Base-by-base conservation (phyloP, 2,329 filamentous ascomycete species). In the Intubia oerlemansii region DNA sequence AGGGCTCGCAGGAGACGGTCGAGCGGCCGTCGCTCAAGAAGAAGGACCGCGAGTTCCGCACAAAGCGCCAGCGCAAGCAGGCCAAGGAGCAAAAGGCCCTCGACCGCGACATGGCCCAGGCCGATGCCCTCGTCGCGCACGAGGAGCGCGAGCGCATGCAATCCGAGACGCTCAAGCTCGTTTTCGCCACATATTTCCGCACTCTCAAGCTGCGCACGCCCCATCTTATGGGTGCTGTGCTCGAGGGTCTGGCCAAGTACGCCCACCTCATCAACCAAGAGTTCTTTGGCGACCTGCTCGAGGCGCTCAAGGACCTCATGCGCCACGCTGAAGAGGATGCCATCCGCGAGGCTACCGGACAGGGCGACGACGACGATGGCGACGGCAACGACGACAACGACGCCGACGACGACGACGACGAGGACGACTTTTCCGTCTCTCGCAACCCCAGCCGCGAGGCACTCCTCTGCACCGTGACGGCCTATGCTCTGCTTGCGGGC, bases 241-340 rank as follows among this genome's bases (percentile, higher is more conserved):
- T 98, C 5, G 88, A 95, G 54, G 88, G 88, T 17, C 57, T 98
- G 14, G 84, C 85, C 28, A 82, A 82, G 45, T 98, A 91, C 46
- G 74, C 84, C 4, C 88, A 93, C 47, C 63, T 98, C 34, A 98
- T 98, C 60, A 98, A 98, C 54, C 82, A 98, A 45, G 81, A 98
- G 46, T 95, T 98, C 57, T 98, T 98, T 42, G 88, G 85, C 17
- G 88, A 98, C 45, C 62, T 98, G 17, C 66, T 98, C 9, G 88
- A 95, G 51, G 85, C 82, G 1, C 59, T 98, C 22, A 90, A 91
- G 49, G 88, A 98, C 38, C 65, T 98, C 25, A 85, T 95, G 41
- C 66, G 69, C 4, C 68, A 84, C 39, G 75, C 77, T 29, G 65
- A 75, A 42, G 57, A 61, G 54, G 56, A 59, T 2, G 57, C 60